Conservation (phyloP, 208 protist genomes). For the Pavlovales sp. region DNA sequence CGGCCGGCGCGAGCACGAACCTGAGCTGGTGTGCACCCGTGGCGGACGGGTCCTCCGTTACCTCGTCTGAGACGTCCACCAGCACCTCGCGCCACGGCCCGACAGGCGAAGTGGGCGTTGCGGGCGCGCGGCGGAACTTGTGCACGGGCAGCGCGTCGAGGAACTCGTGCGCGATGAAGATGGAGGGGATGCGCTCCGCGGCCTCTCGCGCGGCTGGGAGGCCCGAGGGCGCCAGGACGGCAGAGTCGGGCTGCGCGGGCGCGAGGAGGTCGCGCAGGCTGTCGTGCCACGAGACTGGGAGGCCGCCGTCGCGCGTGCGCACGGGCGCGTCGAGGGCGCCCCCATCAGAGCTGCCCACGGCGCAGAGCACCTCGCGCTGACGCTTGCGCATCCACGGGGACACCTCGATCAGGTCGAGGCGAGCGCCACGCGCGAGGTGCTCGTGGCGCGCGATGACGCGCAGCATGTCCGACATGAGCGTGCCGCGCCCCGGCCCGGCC, state of each 20-base stretch:
- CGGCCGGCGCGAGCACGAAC: conserved; percentile 27
- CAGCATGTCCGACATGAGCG: conserved; percentile 58
- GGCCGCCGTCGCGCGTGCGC: not conserved
- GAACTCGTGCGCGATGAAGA: conserved; percentile 58
- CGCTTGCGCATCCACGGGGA: not conserved
- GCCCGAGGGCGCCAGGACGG: no score
- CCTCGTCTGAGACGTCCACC: not conserved
- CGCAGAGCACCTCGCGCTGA: not conserved
- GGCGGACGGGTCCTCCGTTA: no score
- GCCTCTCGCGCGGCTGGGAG: no score
- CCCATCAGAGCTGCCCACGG: not conserved
- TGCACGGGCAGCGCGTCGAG: conserved; percentile 55
- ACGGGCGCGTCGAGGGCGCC: no score
- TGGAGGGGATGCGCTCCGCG: not conserved
- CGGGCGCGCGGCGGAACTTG: conserved; percentile 39
- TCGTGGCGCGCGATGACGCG: conserved; percentile 8
- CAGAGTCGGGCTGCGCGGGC: not conserved
- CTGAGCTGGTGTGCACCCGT: not conserved
- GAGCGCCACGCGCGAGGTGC: not conserved
- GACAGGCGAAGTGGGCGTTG: no score
- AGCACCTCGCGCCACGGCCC: conserved; percentile 38
- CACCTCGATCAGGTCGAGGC: conserved; percentile 34
- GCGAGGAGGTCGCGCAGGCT: not conserved
- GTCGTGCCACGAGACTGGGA: not conserved
- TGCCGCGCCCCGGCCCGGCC: conserved; percentile 52